phyloP scores from a whole-genome alignment of 2,329 filamentous ascomycete species.

The Pezicula rhizophila region DNA sequence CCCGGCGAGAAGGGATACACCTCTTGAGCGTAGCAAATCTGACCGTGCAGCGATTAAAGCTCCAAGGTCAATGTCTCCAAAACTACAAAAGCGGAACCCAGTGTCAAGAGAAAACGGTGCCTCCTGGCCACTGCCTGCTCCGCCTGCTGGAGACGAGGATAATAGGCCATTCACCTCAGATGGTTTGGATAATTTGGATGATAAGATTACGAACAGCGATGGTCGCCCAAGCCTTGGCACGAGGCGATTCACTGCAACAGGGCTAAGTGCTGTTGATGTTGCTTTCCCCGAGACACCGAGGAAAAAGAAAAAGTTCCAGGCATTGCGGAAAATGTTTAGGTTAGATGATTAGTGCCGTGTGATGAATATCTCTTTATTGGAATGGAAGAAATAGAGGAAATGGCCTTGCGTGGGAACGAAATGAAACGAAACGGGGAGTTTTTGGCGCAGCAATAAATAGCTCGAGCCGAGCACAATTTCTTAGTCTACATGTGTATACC shows the following conservation, averaged over 20 bases:
- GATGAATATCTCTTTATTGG: neutral
- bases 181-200: constrained; percentile 9
- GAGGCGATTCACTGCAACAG: constrained; percentile 21
- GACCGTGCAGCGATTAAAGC: constrained; percentile 43
- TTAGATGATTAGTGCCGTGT: constrained; percentile 40
- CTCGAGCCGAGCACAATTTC: no score
- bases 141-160: constrained; percentile 27
- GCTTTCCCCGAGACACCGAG: constrained; percentile 4
- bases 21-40: constrained; percentile 50
- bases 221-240: constrained; percentile 14
- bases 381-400: neutral
- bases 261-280: constrained; percentile 15
- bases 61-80: constrained; percentile 26
- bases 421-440: neutral
- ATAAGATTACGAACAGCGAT: constrained; percentile 7
- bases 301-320: constrained; percentile 64
- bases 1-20: constrained; percentile 55
- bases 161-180: constrained; percentile 22
- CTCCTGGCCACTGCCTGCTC: constrained; percentile 43
- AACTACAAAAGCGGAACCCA: constrained; percentile 40
- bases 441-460: no score
- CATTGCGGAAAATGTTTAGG: constrained; percentile 60
- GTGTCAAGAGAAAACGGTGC: constrained; percentile 31
- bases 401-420: neutral
- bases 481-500: no score